Base-by-base conservation (phyloP, 352 stramenopile species). In the Thraustochytrium sp. region DNA sequence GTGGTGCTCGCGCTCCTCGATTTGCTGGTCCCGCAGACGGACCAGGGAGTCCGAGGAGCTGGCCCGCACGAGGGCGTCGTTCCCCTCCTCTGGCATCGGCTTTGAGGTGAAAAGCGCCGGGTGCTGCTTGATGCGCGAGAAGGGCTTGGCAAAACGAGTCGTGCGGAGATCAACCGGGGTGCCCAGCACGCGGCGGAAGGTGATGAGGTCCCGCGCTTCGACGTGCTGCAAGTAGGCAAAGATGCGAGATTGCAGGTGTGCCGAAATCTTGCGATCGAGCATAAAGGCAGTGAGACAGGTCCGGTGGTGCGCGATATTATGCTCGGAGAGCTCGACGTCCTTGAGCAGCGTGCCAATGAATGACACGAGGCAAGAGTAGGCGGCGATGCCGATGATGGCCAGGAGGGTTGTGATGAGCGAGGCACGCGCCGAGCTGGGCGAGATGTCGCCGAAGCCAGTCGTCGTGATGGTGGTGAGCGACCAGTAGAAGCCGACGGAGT, bases 381-480 rank as follows among this genome's bases (percentile, higher is more conserved):
- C 42, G 2, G 53, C 2, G 46, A 82, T 37, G 31, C 74, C 74
- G 38, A 73, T 11, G 42, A 82, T 61, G 21, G 56, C 51, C 11
- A 82, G n/a, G 36, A 54, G 4, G 9, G 49, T 55, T 16, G 74
- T 82, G 36, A 42, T 34, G 29, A 82, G 26, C 5, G 51, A 82
- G 42, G 8, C 49, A 34, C n/a, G n/a, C 23, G n/a, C 42, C 1
- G 34, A 48, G 34, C 3, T 29, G 3, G 74, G 74, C 42, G 23
- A 29, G 8, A 53, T 48, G 74, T 82, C 74, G 5, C 74, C 74
- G 31, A 82, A 82, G 5, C 74, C 74, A 53, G 51, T 54, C 11
- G 74, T 82, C 9, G 74, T 82, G 29, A 82, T 82, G 5, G 74
- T 82, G 23, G 74, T 55, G 21, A 82, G 21, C 0, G 74, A 56